Percentiles rank a stretch among this genome's conserved stretches.
phyloP scores from a whole-genome alignment of 805 yeast species.

The Candida nemodendra region DNA sequence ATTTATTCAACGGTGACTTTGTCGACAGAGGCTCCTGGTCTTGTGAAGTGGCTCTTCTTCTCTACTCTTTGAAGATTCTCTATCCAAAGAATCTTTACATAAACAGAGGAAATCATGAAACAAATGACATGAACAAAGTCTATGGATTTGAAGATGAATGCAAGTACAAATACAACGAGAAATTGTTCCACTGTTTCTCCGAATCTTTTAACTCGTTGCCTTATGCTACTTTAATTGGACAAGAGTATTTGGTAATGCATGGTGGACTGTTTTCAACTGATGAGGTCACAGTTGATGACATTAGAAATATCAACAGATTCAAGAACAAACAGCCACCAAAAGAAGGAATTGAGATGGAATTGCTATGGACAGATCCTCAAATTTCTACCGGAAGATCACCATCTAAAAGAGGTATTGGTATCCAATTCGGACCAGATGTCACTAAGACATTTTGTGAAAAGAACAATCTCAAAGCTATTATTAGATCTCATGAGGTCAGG shows the following conservation, averaged over 20 bases:
- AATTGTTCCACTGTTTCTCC: constrained; percentile 76
- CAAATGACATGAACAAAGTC: constrained; percentile 93
- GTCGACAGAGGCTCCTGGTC: constrained; percentile 99
- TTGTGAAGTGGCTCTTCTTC: constrained; percentile 85
- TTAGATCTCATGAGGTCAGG: constrained; percentile 94
- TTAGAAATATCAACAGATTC: constrained; percentile 69
- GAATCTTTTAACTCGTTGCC: constrained; percentile 87
- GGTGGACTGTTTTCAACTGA: constrained; percentile 91
- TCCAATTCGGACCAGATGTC: constrained; percentile 95
- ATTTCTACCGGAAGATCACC: constrained; percentile 72
- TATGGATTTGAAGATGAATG: constrained; percentile 97
- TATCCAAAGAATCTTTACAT: constrained; percentile 70
- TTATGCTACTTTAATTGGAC: constrained; percentile 76
- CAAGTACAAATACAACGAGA: constrained; percentile 81
- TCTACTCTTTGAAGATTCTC: constrained; percentile 73
- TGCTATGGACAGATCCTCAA: constrained; percentile 98
- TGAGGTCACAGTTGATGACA: constrained; percentile 66
- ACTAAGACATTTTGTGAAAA: constrained; percentile 72
- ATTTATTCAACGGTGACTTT: constrained; percentile 93
- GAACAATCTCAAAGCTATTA: constrained; percentile 73
- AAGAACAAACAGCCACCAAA: constrained; percentile 75
- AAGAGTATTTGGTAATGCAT: constrained; percentile 84
- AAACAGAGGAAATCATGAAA: constrained; percentile 96
- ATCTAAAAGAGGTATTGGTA: constrained; percentile 91
- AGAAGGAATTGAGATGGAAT: constrained; percentile 92